phyloP scores from a whole-genome alignment of 106 monocot species.

The Dendrobium catenatum region DNA sequence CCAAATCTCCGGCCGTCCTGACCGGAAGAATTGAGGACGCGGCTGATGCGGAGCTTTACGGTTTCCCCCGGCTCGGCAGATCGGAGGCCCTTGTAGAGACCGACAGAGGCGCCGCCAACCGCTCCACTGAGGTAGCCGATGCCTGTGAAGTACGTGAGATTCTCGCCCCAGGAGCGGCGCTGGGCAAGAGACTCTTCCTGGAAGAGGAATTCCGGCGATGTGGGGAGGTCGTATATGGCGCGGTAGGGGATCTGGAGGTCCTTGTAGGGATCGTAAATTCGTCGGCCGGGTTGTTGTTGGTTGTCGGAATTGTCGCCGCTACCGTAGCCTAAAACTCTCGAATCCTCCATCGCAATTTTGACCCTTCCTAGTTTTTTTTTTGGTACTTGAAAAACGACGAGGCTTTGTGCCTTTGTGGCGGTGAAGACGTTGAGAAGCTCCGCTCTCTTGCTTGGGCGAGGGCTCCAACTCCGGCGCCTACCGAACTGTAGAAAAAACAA shows the following conservation, averaged over 20 bases:
- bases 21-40: constrained; percentile 68
- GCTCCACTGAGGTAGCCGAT: constrained; percentile 71
- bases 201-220: constrained; percentile 86
- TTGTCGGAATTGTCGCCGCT: constrained; percentile 11
- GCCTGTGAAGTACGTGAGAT: constrained; percentile 88
- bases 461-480: background rate
- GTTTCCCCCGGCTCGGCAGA: constrained; percentile 58
- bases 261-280: constrained; percentile 71
- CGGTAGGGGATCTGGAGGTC: constrained; percentile 64
- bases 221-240: constrained; percentile 58
- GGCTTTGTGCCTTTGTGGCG: background rate
- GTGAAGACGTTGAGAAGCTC: background rate
- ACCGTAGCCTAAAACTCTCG: constrained; percentile 16
- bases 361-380: background rate
- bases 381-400: background rate
- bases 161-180: constrained; percentile 85
- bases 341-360: constrained; percentile 24
- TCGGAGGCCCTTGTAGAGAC: constrained; percentile 33
- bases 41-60: constrained; percentile 51
- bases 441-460: background rate
- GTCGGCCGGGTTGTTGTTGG: constrained; percentile 22
- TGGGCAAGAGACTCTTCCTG: constrained; percentile 71
- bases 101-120: constrained; percentile 46
- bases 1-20: constrained; percentile 53
- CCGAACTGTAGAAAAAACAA: no score